A percentile compares a stretch with the other conserved stretches of the same genome.
These are phyloP conservation scores for Trypanosoma scelopori DNA, from an alignment of 208 protist species.

Conservation along the genomic window DNA sequence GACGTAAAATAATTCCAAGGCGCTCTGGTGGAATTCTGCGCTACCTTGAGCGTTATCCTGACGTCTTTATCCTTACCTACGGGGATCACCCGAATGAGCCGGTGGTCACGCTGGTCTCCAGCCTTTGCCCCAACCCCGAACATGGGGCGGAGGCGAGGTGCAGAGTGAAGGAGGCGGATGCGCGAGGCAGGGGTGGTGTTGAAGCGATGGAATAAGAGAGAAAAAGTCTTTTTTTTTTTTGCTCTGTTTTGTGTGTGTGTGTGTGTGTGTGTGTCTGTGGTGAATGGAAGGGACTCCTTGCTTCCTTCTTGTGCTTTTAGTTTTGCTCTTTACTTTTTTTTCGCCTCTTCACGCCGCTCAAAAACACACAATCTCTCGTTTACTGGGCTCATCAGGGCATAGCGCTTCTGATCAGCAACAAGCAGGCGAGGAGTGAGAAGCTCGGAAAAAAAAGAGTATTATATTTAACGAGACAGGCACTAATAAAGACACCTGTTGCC, in stretches of 20 bases:
- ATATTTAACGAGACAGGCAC: background rate
- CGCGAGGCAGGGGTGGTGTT: too few relatives aligned
- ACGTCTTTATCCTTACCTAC: constrained; percentile 27
- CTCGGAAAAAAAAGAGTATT: background rate
- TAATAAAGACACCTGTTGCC: background rate
- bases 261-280: background rate
- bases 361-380: too few relatives aligned
- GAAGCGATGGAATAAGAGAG: background rate
- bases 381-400: too few relatives aligned
- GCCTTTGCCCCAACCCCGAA: constrained; percentile 3
- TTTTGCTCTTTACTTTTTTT: background rate
- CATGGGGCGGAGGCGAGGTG: background rate
- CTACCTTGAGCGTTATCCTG: constrained; percentile 24
- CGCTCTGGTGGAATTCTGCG: constrained; percentile 15
- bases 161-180: too few relatives aligned
- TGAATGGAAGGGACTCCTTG: background rate
- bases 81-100: constrained; percentile 25
- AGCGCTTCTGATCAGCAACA: too few relatives aligned
- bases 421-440: background rate
- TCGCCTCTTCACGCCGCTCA: too few relatives aligned
- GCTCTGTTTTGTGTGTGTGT: too few relatives aligned
- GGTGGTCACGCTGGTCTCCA: constrained; percentile 11
- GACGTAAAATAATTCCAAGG: constrained; percentile 14
- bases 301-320: constrained; percentile 3
- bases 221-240: too few relatives aligned